Evolutionary conservation across 371 early-diverging fungal species (phyloP), one percentile per base, ranked within the genome.

Genomic region (Mortierella sp.): DNA sequence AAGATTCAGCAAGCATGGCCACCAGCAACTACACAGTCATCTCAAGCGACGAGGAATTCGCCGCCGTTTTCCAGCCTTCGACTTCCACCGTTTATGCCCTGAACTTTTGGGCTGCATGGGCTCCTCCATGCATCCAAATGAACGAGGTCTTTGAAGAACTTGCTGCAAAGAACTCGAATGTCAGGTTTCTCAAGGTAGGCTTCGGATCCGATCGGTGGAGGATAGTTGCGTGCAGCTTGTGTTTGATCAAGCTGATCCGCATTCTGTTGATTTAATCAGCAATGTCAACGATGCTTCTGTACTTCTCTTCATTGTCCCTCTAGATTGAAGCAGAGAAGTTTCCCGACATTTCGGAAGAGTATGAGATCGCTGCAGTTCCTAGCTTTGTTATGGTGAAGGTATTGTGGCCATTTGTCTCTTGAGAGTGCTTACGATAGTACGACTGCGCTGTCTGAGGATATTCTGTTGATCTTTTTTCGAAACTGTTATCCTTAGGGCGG

Each of bases 31-130:
- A 78, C 44, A 64, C 60, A 23, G 54, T 43, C 48, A 64, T 83
- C 46, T 31, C 64, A 28, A 66, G 76, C 31, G 81, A 82, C 51
- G 82, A 71, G 9, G 78, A 86, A 47, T 83, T 84, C 47, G 51
- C 68, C 41, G 15, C n/a, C 41, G 73, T 84, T 53, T 57, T 61
- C 41, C 59, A 65, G 30, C 37, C 78, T 31, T 30, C 58, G 39
- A 44, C 61, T 21, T 50, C 65, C 42, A 57, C 79, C 15, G 83
- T 84, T 21, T 64, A 79, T 53, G 81, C 86, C 11, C 79, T 96
- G 56, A 91, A 94, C 83, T 97, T 97, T 79, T 95, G 92, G 92
- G 98, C 97, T 14, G 56, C 82, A 39, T 98, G 96, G 96, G 95
- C 94, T 42, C 89, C 89, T 50, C 93, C 93, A 37, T 95, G 96